A percentile compares a stretch with the other conserved stretches of the same genome.
phyloP scores from a whole-genome alignment of 768 basidiomycete genomes.

The Pleurotus giganteus region DNA sequence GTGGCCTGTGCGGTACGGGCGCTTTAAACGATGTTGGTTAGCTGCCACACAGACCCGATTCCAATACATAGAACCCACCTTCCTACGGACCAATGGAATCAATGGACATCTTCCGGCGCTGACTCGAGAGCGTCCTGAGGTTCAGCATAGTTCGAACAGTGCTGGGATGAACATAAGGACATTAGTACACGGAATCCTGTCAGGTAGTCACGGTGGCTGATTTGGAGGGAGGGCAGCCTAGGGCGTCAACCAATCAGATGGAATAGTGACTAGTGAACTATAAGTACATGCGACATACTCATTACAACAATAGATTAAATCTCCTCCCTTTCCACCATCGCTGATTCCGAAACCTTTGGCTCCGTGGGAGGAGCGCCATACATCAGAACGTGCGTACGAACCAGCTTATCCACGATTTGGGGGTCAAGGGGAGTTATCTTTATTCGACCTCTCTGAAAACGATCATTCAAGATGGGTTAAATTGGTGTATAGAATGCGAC shows the following conservation, averaged over 20 bases:
- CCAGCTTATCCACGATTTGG: conserved; percentile 33
- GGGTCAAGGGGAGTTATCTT: conserved; percentile 34
- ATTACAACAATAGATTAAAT: not conserved
- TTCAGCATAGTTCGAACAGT: too few relatives aligned
- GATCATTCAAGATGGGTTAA: not conserved
- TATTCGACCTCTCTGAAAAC: conserved; percentile 40
- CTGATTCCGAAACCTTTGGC: not conserved
- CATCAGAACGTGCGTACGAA: conserved; percentile 44
- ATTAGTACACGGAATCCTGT: not conserved
- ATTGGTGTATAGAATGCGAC: conserved; percentile 16
- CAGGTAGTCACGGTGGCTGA: not conserved
- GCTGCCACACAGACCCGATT: too few relatives aligned
- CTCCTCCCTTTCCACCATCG: conserved; percentile 4
- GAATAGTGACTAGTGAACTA: too few relatives aligned
- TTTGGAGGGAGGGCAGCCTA: not conserved
- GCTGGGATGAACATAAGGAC: too few relatives aligned
- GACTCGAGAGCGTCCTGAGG: too few relatives aligned
- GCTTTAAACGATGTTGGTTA: too few relatives aligned
- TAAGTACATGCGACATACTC: not conserved
- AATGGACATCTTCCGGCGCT: too few relatives aligned
- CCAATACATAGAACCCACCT: too few relatives aligned
- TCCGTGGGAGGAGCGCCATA: conserved; percentile 25
- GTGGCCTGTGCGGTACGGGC: too few relatives aligned
- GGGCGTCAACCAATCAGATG: too few relatives aligned
- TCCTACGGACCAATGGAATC: too few relatives aligned